These are phyloP conservation scores for Mortierella sp. DNA, from an alignment of 371 early-diverging fungal genomes.

Conservation along the genomic window DNA sequence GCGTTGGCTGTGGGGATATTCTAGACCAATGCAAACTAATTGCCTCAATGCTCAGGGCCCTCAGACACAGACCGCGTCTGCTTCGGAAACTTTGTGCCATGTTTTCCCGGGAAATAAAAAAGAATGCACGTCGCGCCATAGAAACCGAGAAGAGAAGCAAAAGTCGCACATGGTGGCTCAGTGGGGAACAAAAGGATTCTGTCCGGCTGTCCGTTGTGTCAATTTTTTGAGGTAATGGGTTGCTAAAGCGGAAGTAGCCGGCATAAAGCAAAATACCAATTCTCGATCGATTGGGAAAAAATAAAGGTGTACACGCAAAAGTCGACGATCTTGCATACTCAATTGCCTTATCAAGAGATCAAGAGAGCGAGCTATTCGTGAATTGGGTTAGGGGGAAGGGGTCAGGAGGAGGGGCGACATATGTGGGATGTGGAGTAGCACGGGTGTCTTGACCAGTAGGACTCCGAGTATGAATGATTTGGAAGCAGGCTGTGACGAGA, in stretches of 20 bases:
- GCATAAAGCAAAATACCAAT: too few relatives aligned
- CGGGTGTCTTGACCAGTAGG: background rate
- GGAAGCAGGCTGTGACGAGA: too few relatives aligned
- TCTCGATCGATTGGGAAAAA: background rate
- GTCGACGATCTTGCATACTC: background rate
- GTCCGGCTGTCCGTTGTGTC: too few relatives aligned
- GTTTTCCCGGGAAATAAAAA: slow-evolving; percentile 7
- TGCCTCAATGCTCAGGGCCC: too few relatives aligned
- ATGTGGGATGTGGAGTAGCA: background rate
- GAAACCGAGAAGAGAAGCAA: background rate
- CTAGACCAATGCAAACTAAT: too few relatives aligned
- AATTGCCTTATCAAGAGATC: background rate
- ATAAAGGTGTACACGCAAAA: background rate
- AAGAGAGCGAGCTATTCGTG: background rate
- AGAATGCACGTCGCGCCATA: background rate
- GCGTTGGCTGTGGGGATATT: too few relatives aligned
- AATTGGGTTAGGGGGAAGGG: background rate
- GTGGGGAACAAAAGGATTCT: too few relatives aligned
- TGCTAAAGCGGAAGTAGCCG: too few relatives aligned
- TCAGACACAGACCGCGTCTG: too few relatives aligned
- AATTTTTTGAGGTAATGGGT: too few relatives aligned
- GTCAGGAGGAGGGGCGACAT: background rate
- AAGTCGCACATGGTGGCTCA: too few relatives aligned
- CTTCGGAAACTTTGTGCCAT: slow-evolving; percentile 1
- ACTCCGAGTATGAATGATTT: background rate